Conservation (phyloP, 805 yeast genomes). For the Lachancea meyersii region DNA sequence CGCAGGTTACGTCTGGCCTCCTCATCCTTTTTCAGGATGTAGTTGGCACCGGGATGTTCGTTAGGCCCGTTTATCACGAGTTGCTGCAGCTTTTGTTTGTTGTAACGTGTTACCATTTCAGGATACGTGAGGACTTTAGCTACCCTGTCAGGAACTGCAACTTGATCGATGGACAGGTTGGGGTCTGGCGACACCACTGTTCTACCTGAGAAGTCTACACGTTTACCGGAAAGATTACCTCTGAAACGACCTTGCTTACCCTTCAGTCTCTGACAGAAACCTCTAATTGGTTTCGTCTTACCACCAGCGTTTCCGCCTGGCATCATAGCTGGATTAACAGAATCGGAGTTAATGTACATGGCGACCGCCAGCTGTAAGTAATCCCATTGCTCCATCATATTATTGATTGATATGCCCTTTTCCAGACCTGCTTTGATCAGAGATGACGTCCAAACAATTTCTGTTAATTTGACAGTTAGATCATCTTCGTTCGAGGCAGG, state of each 20-base stretch:
- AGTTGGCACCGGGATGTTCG: slow-evolving; percentile 94
- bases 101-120: slow-evolving; percentile 86
- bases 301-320: slow-evolving; percentile 57
- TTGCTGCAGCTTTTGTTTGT: slow-evolving; percentile 66
- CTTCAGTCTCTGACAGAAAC: slow-evolving; percentile 92
- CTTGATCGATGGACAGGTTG: slow-evolving; percentile 88
- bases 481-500: slow-evolving; percentile 95
- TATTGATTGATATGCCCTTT: slow-evolving; percentile 87
- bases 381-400: slow-evolving; percentile 99
- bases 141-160: slow-evolving; percentile 95
- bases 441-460: slow-evolving; percentile 94
- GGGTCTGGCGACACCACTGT: slow-evolving; percentile 99
- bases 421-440: slow-evolving; percentile 91
- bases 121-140: slow-evolving; percentile 96
- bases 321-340: slow-evolving; percentile 71
- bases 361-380: slow-evolving; percentile 92
- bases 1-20: slow-evolving; percentile 80
- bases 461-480: slow-evolving; percentile 89
- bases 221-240: slow-evolving; percentile 95
- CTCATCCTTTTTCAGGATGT: slow-evolving; percentile 75
- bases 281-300: slow-evolving; percentile 73
- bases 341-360: slow-evolving; percentile 94
- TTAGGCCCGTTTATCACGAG: slow-evolving; percentile 81
- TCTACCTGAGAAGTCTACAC: slow-evolving; percentile 97
- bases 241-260: slow-evolving; percentile 99